A percentile compares a stretch with the other conserved stretches of the same genome.
Evolutionary conservation across 2,329 filamentous ascomycete genomes (phyloP).

Genomic region (Aspergillus versicolor): DNA sequence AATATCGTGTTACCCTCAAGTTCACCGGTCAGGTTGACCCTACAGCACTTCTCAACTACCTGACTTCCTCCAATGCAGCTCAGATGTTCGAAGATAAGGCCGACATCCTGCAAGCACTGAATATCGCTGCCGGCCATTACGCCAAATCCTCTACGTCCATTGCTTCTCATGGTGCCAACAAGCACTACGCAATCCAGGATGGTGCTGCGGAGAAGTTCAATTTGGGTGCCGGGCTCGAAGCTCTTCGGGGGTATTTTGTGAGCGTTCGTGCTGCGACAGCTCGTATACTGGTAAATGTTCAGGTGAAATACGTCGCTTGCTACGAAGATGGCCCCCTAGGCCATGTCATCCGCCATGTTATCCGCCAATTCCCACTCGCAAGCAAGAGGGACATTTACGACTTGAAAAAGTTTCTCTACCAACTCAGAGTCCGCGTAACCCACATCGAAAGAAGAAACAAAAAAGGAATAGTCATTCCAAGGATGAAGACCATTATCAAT

Average conservation of each 20-base stretch:
- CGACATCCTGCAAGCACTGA: conserved; percentile 58
- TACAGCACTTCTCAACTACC: conserved; percentile 46
- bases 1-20: conserved; percentile 37
- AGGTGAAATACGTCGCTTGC: conserved; percentile 61
- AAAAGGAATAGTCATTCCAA: conserved; percentile 31
- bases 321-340: conserved; percentile 50
- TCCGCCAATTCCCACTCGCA: conserved; percentile 31
- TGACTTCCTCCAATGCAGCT: conserved; percentile 35
- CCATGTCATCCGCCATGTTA: conserved; percentile 38
- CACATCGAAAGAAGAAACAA: conserved; percentile 42
- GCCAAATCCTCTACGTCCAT: conserved; percentile 44
- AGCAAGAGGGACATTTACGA: conserved; percentile 20
- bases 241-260: conserved; percentile 61
- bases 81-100: conserved; percentile 45
- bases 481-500: conserved; percentile 48
- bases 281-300: conserved; percentile 61
- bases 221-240: conserved; percentile 55
- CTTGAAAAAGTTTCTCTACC: conserved; percentile 39
- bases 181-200: conserved; percentile 48
- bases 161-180: conserved; percentile 53
- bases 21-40: conserved; percentile 36
- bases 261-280: conserved; percentile 60
- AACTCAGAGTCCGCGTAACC: conserved; percentile 40
- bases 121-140: conserved; percentile 53
- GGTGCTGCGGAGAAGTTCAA: conserved; percentile 32